Base-by-base conservation (phyloP, 495 filamentous ascomycete genomes). In the Venustampulla echinocandica region DNA sequence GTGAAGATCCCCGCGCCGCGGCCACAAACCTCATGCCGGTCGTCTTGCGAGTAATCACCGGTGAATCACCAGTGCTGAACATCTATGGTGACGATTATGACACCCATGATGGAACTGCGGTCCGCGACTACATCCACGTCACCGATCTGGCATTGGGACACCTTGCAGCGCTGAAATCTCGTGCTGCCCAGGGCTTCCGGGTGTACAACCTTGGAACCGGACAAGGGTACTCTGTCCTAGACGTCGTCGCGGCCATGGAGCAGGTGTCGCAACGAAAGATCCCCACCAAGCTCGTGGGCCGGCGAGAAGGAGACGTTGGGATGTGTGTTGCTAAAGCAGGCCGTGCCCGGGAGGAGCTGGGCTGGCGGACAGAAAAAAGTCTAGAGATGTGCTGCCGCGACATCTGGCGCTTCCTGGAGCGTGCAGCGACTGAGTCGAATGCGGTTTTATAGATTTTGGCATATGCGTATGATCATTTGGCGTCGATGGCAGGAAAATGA, bases 91-190 rank as follows among this genome's bases (percentile, higher is more conserved):
- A 69, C 2, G 75, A 84, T 46, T 84, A 76, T 73, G 67, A 77
- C 28, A 82, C 80, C 1, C 69, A 70, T 41, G 81, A 85, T 51
- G 81, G 81, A 35, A 88, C 83, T 23, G 83, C 84, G 47, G 81
- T 86, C 55, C 77, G 82, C 37, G 82, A 86, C 61, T 86, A 82
- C 66, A 81, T 81, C 45, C 69, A 72, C 48, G 69, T 72, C 25
- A 60, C 65, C n/a, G 82, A 87, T 59, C 69, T 87, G 15, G 82
- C 79, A 28, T 64, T 72, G 39, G 80, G 80, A 10, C 80, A 84
- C 57, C 72, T 84, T 47, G 71, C 77, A 24, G 79, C 80, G 1
- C 66, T 78, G 28, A 43, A 47, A 19, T 53, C 44, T 9, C 25
- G 43, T 2, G 11, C 36, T 28, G 40, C 43, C 11, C 35, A 30